These are phyloP conservation scores for Tetradesmus obliquus DNA, from an alignment of 139 green algal species.

Conservation along the genomic window DNA sequence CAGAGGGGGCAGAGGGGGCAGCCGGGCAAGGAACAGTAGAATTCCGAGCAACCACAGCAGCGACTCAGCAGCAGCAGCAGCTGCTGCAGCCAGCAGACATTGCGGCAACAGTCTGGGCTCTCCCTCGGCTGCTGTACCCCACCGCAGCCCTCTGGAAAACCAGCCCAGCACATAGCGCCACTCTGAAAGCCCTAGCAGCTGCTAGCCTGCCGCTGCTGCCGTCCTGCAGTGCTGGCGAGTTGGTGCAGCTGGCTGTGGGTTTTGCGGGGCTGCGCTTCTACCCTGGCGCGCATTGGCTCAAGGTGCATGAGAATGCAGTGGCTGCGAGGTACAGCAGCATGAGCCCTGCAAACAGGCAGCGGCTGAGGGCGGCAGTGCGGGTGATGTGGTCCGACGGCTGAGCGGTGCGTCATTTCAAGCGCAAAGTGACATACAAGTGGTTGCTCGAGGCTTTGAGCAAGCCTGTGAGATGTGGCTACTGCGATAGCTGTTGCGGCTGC, in stretches of 20 bases:
- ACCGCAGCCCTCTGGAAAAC: background rate
- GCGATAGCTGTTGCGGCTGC: no score
- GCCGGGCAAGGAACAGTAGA: background rate
- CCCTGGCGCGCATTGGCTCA: conserved; percentile 42
- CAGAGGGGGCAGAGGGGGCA: no score
- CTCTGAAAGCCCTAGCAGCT: background rate
- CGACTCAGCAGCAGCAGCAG: background rate
- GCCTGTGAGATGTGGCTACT: no score
- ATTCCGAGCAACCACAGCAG: background rate
- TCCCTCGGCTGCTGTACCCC: conserved; percentile 7
- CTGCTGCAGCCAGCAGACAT: background rate
- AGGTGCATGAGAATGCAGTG: conserved; percentile 40
- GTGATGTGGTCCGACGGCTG: conserved; percentile 1
- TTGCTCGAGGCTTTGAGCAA: no score
- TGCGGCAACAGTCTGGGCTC: conserved; percentile 28
- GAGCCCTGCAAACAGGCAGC: background rate
- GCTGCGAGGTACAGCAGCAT: conserved; percentile 1
- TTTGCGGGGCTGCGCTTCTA: conserved; percentile 35
- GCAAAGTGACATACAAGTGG: no score
- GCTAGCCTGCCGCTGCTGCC: conserved; percentile 29
- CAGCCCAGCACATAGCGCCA: background rate
- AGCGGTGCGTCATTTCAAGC: background rate
- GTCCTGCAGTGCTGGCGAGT: background rate
- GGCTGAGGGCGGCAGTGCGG: conserved; percentile 15
- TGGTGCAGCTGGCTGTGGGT: conserved; percentile 48